Evolutionary conservation across 192 early-diverging fungal species (phyloP), one percentile per base, ranked within the genome.

Genomic region (Coemansia sp.): DNA sequence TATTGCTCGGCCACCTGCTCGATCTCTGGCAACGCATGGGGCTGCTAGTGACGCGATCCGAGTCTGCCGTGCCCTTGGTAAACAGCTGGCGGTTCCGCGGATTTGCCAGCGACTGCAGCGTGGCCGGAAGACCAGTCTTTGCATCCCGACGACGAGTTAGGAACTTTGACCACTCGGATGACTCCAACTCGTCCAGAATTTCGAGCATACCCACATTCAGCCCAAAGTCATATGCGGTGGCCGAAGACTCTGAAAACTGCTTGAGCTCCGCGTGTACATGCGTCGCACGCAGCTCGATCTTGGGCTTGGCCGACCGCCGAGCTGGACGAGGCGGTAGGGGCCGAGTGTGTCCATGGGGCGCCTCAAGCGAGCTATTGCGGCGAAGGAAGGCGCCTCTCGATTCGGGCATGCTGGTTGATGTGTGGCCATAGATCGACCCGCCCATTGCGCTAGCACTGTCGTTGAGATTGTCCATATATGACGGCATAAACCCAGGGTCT

Each of bases 161-260:
- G 58, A 81, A 72, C 53, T 81, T 81, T 29, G 72, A 75, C 78
- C 78, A 81, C 43, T 81, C 78, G 0, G 78, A 81, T 8, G 72
- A 63, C 36, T 81, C 78, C 9, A 81, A 62, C 62, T 76, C 59
- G 37, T 81, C 78, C 19, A 81, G 41, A n/a, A 81, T 65, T 38
- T 81, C 78, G 10, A 81, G 59, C 62, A 72, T 65, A 8, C 66
- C 65, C 12, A 81, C 53, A 19, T 66, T 76, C 33, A 75, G 44
- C 0, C 72, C 72, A 34, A 72, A 21, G 42, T 72, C 69, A 50
- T 66, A 81, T 18, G 78, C 68, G 8, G 63, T 66, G 0, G 46
- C 39, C 3, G 78, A 81, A 0, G 58, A 15, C 44, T 75, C 78
- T 2, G 78, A 56, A 41, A 65, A 81, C 53, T 72, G 72, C 33